Percentiles rank a stretch among this genome's conserved stretches.
Evolutionary conservation across 2,329 filamentous ascomycete species (phyloP).

Genomic region (Ophiostoma australiae): DNA sequence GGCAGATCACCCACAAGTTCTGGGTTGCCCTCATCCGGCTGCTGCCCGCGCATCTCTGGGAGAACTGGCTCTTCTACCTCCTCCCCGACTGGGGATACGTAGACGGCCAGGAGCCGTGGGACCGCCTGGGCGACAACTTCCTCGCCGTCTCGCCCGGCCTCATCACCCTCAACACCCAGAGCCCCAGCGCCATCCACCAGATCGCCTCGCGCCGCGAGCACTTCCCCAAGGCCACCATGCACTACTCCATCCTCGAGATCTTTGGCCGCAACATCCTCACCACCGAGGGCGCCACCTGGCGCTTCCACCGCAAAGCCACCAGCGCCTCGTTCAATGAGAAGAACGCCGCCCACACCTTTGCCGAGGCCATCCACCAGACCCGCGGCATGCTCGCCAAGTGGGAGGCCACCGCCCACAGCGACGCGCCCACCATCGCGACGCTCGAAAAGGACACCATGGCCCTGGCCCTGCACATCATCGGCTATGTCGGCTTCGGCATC

Average conservation of each 20-base stretch:
- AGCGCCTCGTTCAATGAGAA: slow-evolving; percentile 70
- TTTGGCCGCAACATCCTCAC: slow-evolving; percentile 70
- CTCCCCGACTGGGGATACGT: slow-evolving; percentile 57
- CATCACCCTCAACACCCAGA: slow-evolving; percentile 53
- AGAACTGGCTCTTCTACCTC: slow-evolving; percentile 54
- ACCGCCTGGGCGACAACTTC: slow-evolving; percentile 54
- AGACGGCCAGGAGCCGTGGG: slow-evolving; percentile 54
- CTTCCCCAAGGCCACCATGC: slow-evolving; percentile 63
- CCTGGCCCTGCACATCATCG: slow-evolving; percentile 52
- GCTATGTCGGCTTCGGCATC: slow-evolving; percentile 67
- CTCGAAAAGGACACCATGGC: slow-evolving; percentile 62
- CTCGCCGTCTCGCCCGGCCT: slow-evolving; percentile 56
- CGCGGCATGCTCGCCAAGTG: slow-evolving; percentile 56
- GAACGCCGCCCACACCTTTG: slow-evolving; percentile 63
- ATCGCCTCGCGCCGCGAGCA: slow-evolving; percentile 62
- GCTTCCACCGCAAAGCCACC: slow-evolving; percentile 66
- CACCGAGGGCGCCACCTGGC: slow-evolving; percentile 65
- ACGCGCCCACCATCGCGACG: slow-evolving; percentile 46
- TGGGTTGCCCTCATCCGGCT: slow-evolving; percentile 53
- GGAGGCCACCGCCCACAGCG: slow-evolving; percentile 36
- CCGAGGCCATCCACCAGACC: slow-evolving; percentile 59
- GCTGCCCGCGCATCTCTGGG: slow-evolving; percentile 52
- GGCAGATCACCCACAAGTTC: slow-evolving; percentile 51
- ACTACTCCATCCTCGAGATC: slow-evolving; percentile 56
- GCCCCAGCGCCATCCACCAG: slow-evolving; percentile 61